Evolutionary conservation across 2,329 filamentous ascomycete species (phyloP).

Genomic region (Pestalotiopsis sp.): DNA sequence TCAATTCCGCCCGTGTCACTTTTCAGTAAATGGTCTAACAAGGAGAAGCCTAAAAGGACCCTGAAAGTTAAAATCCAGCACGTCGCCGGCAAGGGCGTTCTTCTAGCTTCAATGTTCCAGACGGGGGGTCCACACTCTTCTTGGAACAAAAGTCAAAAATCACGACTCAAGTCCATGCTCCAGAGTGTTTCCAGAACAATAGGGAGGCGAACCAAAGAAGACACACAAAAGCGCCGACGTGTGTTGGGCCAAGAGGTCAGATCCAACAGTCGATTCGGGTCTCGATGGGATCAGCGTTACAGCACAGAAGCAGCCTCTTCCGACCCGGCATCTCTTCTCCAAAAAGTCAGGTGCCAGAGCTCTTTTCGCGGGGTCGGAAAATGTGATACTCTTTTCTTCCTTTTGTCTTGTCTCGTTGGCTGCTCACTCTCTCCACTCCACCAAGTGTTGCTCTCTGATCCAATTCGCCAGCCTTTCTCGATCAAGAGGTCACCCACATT

Average conservation of each 20-base stretch:
- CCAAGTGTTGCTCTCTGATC: neutral
- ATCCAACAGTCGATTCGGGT: slow-evolving; percentile 8
- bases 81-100: neutral
- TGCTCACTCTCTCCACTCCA: neutral
- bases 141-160: neutral
- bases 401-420: neutral
- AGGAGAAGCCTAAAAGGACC: slow-evolving; percentile 1
- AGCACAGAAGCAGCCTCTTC: neutral
- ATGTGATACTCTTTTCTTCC: neutral
- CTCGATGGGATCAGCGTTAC: slow-evolving; percentile 13
- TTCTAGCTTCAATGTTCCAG: neutral
- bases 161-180: neutral
- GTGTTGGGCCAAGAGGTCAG: neutral
- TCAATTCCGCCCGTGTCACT: neutral
- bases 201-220: neutral
- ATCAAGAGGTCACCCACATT: neutral
- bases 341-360: slow-evolving; percentile 7
- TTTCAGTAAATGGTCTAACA: neutral
- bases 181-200: neutral
- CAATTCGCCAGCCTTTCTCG: neutral
- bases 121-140: neutral
- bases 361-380: neutral
- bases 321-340: neutral
- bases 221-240: neutral
- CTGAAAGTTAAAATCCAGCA: neutral